Base-by-base conservation (phyloP, 2,329 filamentous ascomycete genomes). In the Diaporthe citrichinensis region DNA sequence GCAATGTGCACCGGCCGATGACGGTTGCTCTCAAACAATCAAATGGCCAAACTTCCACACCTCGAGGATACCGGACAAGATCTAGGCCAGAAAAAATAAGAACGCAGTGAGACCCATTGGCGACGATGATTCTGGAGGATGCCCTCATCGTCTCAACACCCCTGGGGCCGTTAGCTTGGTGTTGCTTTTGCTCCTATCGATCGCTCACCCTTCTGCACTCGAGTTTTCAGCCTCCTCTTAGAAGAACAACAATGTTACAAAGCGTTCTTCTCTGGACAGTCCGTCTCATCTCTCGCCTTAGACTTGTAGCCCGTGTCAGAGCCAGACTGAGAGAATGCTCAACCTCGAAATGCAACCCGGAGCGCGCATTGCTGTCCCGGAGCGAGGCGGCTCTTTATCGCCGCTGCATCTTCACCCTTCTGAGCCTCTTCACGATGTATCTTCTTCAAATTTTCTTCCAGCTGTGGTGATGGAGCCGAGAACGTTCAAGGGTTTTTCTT, bases 61-160 rank as follows among this genome's bases (percentile, higher is more conserved):
- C 6, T 31, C 44, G 14, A 69, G 7, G 1, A 28, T 4, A 55
- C 7, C 10, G 34, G 7, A 3, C 20, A 15, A 68, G 34, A 17
- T 53, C 65, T 28, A 51, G 65, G 31, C 65, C 31, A 69, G 34
- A 31, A 55, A 68, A 36, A 69, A 69, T 69, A 69, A 69, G 65
- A 69, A 39, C 2, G n/a, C n/a, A 39, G 34, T 28, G 14, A 69
- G 65, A 69, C 65, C 65, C 65, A 55, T 41, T 69, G 65, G 49
- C 15, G 31, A 55, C 49, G 49, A 55, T 39, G 49, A 31, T 17
- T 28, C 14, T 51, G 65, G 36, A 55, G 31, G 46, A 69, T 69
- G 65, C 65, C 34, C 17, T 53, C 34, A 17, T 53, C 65, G 31
- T 55, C 65, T 69, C 65, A 49, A 15, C 65, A 69, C 49, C 49